Base-by-base conservation (phyloP, 352 stramenopile species). In the Pythium aquatile region DNA sequence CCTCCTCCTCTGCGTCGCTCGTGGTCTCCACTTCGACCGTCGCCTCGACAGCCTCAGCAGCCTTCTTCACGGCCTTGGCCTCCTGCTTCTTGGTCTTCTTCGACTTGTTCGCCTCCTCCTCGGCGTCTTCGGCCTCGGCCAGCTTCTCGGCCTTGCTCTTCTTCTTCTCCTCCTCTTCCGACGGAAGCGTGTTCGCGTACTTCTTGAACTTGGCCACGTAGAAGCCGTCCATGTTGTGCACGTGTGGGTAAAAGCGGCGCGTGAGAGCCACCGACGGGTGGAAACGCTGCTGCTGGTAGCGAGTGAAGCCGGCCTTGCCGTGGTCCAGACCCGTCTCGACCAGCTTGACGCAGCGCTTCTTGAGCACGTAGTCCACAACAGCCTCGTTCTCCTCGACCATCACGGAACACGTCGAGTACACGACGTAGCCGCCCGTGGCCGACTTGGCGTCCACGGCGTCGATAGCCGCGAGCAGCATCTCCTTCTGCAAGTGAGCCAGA, bases 181-280 rank as follows among this genome's bases (percentile, higher is more conserved):
- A 83, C 8, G 88, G 85, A 63, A 84, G 81, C 69, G 76, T 90
- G 65, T 99, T 98, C 49, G 96, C 97, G 48, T 98, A 93, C 80
- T 99, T 99, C 73, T 99, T 97, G 55, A 99, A 96, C 83, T 99
- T 99, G 40, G 96, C 97, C 33, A 99, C 97, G 79, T 98, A 99
- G 79, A 99, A 99, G 40, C 98, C 98, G 79, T 99, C 98, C 97
- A 99, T 99, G 81, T 99, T 99, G 86, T 99, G 98, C 69, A 97
- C 97, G 74, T 99, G 98, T 44, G 98, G 98, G 81, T 99, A 99
- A 74, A 99, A 99, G 57, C 98, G 86, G 35, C 96, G 76, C 40
- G 97, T 98, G 44, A 99, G 79, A 24, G 86, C 83, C 66, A 99
- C 73, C 20, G 92, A 98, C 24, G 97, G 97, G 80, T 99, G 97